phyloP scores from a whole-genome alignment of 192 early-diverging fungal genomes.

The Entomortierella beljakovae region DNA sequence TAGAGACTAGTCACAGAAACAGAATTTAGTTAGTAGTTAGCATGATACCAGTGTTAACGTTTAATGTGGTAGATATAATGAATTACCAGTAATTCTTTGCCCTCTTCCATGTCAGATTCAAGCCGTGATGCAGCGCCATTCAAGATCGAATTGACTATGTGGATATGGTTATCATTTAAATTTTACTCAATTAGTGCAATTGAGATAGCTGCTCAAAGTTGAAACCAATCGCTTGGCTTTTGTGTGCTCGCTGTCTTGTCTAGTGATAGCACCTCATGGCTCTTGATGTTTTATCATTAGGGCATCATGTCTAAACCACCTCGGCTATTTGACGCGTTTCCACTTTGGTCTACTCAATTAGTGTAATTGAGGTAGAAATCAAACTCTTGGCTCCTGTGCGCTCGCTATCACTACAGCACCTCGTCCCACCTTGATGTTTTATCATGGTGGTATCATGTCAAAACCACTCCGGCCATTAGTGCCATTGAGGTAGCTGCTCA shows the following conservation, averaged over 20 bases:
- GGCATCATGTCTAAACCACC: conserved; percentile 21
- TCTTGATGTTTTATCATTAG: no score
- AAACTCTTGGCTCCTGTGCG: conserved; percentile 14
- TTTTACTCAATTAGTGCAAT: conserved; percentile 14
- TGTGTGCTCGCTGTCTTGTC: conserved; percentile 18
- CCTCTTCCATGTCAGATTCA: no score
- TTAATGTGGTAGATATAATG: no score
- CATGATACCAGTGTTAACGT: no score
- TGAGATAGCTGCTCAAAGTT: conserved; percentile 7
- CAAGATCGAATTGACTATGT: no score
- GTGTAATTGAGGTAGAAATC: conserved; percentile 19
- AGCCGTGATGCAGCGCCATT: no score
- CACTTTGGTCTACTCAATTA: conserved; percentile 18
- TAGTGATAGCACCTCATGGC: conserved; percentile 12
- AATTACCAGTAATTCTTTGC: no score
- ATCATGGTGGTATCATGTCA: conserved; percentile 12
- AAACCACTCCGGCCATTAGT: conserved; percentile 10
- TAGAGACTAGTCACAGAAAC: no score
- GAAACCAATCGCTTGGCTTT: conserved; percentile 6
- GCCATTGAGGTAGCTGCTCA: conserved; percentile 1
- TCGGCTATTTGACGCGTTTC: conserved; percentile 14
- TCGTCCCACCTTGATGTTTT: conserved; percentile 13
- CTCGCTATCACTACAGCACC: conserved; percentile 5
- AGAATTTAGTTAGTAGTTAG: no score
- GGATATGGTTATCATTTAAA: no score